These are phyloP conservation scores for Sarcocystis neurona DNA, from an alignment of 169 alveolate species.

Conservation along the genomic window DNA sequence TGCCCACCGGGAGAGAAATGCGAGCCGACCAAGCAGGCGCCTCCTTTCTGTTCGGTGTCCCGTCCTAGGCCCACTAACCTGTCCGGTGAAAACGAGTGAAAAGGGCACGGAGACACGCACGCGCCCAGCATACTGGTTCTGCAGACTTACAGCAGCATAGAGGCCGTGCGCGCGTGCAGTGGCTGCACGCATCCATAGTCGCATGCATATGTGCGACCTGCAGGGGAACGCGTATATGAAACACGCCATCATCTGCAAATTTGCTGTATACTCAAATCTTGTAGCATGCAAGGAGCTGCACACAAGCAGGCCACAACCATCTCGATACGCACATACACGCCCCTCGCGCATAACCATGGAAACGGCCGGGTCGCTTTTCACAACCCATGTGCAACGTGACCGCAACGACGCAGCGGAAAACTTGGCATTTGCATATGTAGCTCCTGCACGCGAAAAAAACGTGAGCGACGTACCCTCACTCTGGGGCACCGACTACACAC, in stretches of 20 bases:
- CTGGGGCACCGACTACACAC: no score
- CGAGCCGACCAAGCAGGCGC: constrained; percentile 16
- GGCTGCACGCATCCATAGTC: not conserved
- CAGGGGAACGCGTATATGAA: not conserved
- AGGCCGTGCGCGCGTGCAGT: not conserved
- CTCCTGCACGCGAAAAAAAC: no score
- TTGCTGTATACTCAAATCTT: not conserved
- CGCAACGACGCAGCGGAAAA: no score
- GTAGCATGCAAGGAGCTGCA: not conserved
- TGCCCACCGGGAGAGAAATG: not conserved
- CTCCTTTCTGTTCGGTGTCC: constrained; percentile 3
- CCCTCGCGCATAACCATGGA: not conserved
- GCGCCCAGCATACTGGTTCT: not conserved
- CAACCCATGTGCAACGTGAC: no score
- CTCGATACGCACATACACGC: no score
- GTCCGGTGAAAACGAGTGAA: not conserved
- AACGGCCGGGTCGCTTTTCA: not conserved
- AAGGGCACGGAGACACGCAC: not conserved
- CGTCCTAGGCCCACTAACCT: not conserved
- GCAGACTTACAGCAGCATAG: not conserved
- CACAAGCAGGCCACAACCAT: not conserved
- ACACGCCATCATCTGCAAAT: not conserved
- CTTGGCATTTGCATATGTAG: no score
- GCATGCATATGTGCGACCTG: not conserved
- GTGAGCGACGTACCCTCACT: no score